phyloP scores from a whole-genome alignment of 495 filamentous ascomycete species.

The Talaromyces ruber region DNA sequence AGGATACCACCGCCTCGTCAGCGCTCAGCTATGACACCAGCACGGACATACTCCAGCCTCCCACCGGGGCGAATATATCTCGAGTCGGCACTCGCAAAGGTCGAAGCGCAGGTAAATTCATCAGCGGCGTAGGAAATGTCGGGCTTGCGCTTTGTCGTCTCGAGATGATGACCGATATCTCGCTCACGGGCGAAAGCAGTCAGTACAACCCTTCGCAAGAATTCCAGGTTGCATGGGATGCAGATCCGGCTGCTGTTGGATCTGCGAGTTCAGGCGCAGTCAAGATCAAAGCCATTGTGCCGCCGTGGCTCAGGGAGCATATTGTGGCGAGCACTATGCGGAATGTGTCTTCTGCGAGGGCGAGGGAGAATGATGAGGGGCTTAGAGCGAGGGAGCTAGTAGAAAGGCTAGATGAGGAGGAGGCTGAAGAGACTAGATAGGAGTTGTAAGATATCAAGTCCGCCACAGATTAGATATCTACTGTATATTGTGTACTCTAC shows the following conservation, averaged over 20 bases:
- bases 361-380: slow-evolving; percentile 15
- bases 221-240: slow-evolving; percentile 44
- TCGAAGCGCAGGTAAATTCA: slow-evolving; percentile 67
- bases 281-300: slow-evolving; percentile 78
- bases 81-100: slow-evolving; percentile 42
- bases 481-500: background rate
- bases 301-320: slow-evolving; percentile 57
- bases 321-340: slow-evolving; percentile 23
- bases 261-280: slow-evolving; percentile 27
- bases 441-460: background rate
- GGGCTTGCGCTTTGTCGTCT: slow-evolving; percentile 83
- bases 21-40: slow-evolving; percentile 44
- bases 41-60: slow-evolving; percentile 18
- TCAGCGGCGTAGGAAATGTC: slow-evolving; percentile 70
- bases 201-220: slow-evolving; percentile 42
- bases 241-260: slow-evolving; percentile 22
- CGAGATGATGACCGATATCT: slow-evolving; percentile 78
- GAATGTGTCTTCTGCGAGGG: slow-evolving; percentile 12
- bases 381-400: slow-evolving; percentile 28
- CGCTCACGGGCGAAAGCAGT: slow-evolving; percentile 52
- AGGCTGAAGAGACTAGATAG: slow-evolving; percentile 9
- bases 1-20: slow-evolving; percentile 21
- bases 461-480: background rate
- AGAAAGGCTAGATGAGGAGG: slow-evolving; percentile 34
- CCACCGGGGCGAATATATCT: slow-evolving; percentile 33